Evolutionary conservation across 768 basidiomycete genomes (phyloP), one percentile per base, ranked within the genome.

Genomic region (Suillus fuscotomentosus): DNA sequence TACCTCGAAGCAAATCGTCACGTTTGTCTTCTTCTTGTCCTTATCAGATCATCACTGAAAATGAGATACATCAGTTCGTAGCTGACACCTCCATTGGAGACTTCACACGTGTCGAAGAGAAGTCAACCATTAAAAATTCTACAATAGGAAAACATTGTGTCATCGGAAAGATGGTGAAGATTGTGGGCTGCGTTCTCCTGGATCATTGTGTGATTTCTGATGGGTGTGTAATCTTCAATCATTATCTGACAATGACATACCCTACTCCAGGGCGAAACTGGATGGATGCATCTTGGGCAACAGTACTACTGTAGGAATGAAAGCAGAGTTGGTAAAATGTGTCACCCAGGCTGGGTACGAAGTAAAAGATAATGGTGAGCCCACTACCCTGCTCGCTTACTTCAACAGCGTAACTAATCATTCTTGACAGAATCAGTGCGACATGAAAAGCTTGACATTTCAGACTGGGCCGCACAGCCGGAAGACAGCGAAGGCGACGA

Each of bases 181-280:
- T 98, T 55, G 82, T 81, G 3, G 91, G 92, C 13, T 95, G 91
- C 68, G 84, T 97, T 8, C 73, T 98, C 27, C 82, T 95, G 67
- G 96, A 97, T 71, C 95, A 97, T 70, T 96, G 95, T 69, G 84
- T 92, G 5, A 79, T 98, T 14, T 91, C 85, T 50, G 94, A 97
- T 64, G 94, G 94, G 95, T 94, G 67, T 65, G 69, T 22, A 15
- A 20, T 47, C 27, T 39, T 60, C 38, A 15, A 31, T n/a, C 66
- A 13, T 73, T 11, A 27, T 47, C 9, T 66, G 41, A 63, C 31
- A 55, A 8, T 62, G 17, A 42, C 57, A 42, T 20, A 50, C 39
- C 63, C 54, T 54, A 64, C 68, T 3, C 24, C 66, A 93, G 92
- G 2, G 90, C 85, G 5, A 93, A 90, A 75, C 75, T 94, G 2